A percentile compares a stretch with the other conserved stretches of the same genome.
Evolutionary conservation across 108 stramenopile species (phyloP).

Genomic region (Discostella pseudostelligera): DNA sequence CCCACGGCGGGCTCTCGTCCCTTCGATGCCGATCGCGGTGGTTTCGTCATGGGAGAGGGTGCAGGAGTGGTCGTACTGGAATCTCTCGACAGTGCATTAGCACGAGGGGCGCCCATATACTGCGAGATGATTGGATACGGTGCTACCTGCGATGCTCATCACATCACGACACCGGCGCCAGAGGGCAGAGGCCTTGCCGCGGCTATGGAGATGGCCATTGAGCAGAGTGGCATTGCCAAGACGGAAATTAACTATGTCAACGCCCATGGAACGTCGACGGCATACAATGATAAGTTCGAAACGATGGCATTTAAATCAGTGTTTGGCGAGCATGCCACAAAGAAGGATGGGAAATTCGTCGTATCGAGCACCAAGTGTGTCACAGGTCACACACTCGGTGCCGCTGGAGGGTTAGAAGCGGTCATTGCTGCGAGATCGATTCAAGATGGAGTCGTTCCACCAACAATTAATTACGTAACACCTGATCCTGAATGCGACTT

Average conservation of each 20-base stretch:
- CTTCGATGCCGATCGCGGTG: constrained; percentile 92
- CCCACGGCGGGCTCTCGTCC: constrained; percentile 88
- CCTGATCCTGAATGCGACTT: constrained; percentile 96
- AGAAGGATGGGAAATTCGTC: constrained; percentile 73
- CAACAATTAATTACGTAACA: constrained; percentile 94
- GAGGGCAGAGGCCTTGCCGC: constrained; percentile 91
- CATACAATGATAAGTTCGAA: constrained; percentile 98
- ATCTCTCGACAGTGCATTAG: constrained; percentile 85
- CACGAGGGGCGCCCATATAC: constrained; percentile 91
- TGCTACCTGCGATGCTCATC: constrained; percentile 95
- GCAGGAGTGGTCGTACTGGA: constrained; percentile 95
- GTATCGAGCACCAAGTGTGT: constrained; percentile 94
- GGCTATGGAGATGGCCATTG: constrained; percentile 91
- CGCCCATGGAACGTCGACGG: constrained; percentile 96
- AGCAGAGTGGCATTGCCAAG: constrained; percentile 76
- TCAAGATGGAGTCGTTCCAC: constrained; percentile 82
- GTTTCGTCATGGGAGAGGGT: constrained; percentile 99
- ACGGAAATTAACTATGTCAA: constrained; percentile 89
- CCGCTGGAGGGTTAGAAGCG: constrained; percentile 96
- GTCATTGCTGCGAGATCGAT: constrained; percentile 86
- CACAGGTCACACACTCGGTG: constrained; percentile 95
- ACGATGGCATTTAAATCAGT: constrained; percentile 94
- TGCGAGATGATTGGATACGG: constrained; percentile 95
- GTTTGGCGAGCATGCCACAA: constrained; percentile 87
- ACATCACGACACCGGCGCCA: constrained; percentile 96